Conservation (phyloP, 441 rosid genomes). For the Geranium incanum region DNA sequence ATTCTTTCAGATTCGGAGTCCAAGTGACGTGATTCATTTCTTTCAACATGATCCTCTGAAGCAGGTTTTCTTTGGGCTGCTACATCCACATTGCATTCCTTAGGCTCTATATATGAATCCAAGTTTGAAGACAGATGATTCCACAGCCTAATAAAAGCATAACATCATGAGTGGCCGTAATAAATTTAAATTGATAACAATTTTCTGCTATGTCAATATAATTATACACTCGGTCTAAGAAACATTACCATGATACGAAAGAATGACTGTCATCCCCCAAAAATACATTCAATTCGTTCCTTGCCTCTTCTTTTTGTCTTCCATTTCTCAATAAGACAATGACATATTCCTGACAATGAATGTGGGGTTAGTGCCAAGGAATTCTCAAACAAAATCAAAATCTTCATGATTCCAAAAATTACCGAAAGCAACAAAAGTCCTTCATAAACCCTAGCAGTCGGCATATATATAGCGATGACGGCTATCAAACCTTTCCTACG, state of each 20-base stretch:
- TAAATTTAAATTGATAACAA: background rate
- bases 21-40: conserved; percentile 23
- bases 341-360: conserved; percentile 75
- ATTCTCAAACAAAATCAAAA: background rate
- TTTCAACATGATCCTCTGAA: conserved; percentile 29
- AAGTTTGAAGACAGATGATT: conserved; percentile 65
- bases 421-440: background rate
- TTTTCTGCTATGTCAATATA: conserved; percentile 5
- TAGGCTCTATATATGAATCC: conserved; percentile 46
- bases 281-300: conserved; percentile 75
- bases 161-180: background rate
- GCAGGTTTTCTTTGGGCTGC: conserved; percentile 23
- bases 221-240: conserved; percentile 8
- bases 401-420: background rate
- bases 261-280: conserved; percentile 85
- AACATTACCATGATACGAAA: conserved; percentile 69
- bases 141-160: conserved; percentile 60
- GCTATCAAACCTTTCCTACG: background rate
- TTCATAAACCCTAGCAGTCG: background rate
- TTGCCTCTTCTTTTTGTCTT: conserved; percentile 77
- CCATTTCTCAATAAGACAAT: conserved; percentile 88
- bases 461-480: background rate
- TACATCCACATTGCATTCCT: conserved; percentile 30
- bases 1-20: conserved; percentile 44
- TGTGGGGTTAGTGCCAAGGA: background rate